Conservation (phyloP, 768 basidiomycete species). For the Strobilomyces dryophilus region DNA sequence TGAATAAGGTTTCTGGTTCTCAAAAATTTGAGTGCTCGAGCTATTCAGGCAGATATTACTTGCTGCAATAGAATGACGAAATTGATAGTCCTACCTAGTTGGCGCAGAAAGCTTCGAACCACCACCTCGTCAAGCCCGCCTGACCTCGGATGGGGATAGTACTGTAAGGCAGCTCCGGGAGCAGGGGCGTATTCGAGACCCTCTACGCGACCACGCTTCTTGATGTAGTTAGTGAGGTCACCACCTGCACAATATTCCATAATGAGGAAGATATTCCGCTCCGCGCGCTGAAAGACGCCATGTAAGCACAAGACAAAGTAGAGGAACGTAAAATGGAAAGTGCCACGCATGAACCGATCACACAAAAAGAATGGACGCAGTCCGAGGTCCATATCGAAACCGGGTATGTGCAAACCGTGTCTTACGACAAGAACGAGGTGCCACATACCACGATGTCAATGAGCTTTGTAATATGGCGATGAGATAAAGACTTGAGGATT, state of each 20-base stretch:
- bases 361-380: background rate
- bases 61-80: background rate
- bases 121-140: slow-evolving; percentile 91
- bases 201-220: slow-evolving; percentile 92
- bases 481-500: slow-evolving; percentile 90
- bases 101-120: slow-evolving; percentile 87
- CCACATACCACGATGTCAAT: slow-evolving; percentile 83
- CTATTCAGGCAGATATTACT: slow-evolving; percentile 38
- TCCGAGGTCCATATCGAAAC: background rate
- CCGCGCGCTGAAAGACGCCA: slow-evolving; percentile 49
- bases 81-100: slow-evolving; percentile 56
- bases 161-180: slow-evolving; percentile 67
- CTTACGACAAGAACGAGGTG: background rate
- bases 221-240: slow-evolving; percentile 95
- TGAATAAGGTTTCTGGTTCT: slow-evolving; percentile 88
- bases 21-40: slow-evolving; percentile 90
- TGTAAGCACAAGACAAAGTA: slow-evolving; percentile 7
- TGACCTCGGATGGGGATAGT: slow-evolving; percentile 86
- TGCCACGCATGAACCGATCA: background rate
- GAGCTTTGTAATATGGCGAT: slow-evolving; percentile 89
- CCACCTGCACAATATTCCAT: slow-evolving; percentile 98
- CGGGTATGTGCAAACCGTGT: background rate
- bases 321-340: background rate
- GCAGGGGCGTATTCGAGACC: slow-evolving; percentile 77
- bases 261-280: slow-evolving; percentile 84